Conservation (phyloP, 768 basidiomycete species). For the Russula compacta region DNA sequence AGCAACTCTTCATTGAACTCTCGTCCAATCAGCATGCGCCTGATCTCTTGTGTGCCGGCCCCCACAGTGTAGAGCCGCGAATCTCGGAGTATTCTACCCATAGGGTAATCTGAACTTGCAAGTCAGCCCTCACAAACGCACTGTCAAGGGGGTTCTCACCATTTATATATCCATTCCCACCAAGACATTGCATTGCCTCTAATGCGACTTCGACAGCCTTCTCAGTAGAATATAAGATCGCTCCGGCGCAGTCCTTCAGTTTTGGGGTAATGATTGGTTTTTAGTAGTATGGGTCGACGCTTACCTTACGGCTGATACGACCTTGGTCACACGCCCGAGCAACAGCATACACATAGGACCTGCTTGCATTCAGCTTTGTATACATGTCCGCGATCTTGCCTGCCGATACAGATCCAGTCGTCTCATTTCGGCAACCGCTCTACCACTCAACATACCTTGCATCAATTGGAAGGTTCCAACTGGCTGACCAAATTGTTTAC, state of each 20-base stretch:
- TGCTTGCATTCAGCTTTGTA: conserved; percentile 79
- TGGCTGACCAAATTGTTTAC: conserved; percentile 83
- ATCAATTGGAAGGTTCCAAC: conserved; percentile 91
- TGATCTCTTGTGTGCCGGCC: conserved; percentile 94
- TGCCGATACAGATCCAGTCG: conserved; percentile 25
- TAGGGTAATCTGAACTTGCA: conserved; percentile 59
- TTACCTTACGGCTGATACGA: conserved; percentile 65
- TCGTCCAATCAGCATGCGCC: conserved; percentile 88
- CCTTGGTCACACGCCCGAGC: conserved; percentile 81
- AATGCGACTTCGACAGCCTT: conserved; percentile 84
- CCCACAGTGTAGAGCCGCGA: conserved; percentile 87
- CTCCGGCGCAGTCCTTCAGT: conserved; percentile 84
- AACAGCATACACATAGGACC: conserved; percentile 90
- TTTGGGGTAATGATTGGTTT: neutral
- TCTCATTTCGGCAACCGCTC: neutral
- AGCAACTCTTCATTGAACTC: conserved; percentile 74
- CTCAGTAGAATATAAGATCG: conserved; percentile 89
- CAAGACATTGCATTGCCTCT: conserved; percentile 89
- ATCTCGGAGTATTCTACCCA: conserved; percentile 81
- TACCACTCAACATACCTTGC: conserved; percentile 56
- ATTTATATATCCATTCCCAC: conserved; percentile 95
- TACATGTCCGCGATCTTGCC: conserved; percentile 92
- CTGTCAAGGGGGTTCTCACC: conserved; percentile 34
- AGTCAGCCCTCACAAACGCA: neutral
- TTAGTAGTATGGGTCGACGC: conserved; percentile 22